Conservation (phyloP, 768 basidiomycete species). For the Rhodosporidiobolus sp. region DNA sequence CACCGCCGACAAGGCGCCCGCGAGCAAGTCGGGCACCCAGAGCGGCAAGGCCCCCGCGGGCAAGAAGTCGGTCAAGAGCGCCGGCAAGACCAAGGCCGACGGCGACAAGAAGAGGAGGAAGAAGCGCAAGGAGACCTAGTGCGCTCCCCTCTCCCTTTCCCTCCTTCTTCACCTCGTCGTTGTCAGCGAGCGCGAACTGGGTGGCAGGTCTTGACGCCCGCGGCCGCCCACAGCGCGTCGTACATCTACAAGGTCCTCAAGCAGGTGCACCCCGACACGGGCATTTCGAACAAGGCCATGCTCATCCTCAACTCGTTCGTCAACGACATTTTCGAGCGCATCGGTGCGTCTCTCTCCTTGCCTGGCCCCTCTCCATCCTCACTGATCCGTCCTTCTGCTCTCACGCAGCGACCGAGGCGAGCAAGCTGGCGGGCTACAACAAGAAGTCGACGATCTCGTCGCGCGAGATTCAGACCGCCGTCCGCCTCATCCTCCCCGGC, state of each 20-base stretch:
- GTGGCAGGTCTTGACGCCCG: too few species aligned
- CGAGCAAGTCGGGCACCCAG: conserved; percentile 19
- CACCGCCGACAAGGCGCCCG: conserved; percentile 36
- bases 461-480: conserved; percentile 95
- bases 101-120: conserved; percentile 37
- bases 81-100: conserved; percentile 3
- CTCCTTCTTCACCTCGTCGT: conserved; percentile 60
- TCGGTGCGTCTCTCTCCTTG: conserved; percentile 47
- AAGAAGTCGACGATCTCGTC: conserved; percentile 99
- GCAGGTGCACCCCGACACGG: conserved; percentile 94
- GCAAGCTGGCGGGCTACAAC: conserved; percentile 88
- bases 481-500: conserved; percentile 92
- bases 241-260: conserved; percentile 48
- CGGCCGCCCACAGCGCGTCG: conserved; percentile 28
- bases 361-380: conserved; percentile 90
- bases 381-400: conserved; percentile 70
- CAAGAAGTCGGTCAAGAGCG: neutral
- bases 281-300: conserved; percentile 81
- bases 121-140: conserved; percentile 66
- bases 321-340: conserved; percentile 52
- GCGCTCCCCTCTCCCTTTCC: conserved; percentile 7
- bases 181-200: too few species aligned
- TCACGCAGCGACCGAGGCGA: conserved; percentile 53
- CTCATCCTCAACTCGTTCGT: conserved; percentile 46
- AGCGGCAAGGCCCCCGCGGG: conserved; percentile 35